These are phyloP conservation scores for Chalciporus piperatus DNA, from an alignment of 768 basidiomycete species.

Conservation along the genomic window DNA sequence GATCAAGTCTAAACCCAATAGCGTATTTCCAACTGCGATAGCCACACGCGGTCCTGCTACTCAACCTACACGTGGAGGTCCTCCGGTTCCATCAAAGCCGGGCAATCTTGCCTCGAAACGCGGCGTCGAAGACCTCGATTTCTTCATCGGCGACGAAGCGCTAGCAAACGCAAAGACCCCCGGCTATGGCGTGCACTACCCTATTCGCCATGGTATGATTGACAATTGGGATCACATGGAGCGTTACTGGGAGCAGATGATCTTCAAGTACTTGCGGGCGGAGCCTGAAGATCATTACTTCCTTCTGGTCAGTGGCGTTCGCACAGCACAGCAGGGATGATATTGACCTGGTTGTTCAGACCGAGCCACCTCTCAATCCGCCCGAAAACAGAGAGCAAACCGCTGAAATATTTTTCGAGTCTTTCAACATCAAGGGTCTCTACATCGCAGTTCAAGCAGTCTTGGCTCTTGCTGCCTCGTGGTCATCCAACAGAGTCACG, in stretches of 20 bases:
- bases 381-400: slow-evolving; percentile 99
- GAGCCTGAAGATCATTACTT: slow-evolving; percentile 99
- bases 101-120: slow-evolving; percentile 94
- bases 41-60: slow-evolving; percentile 74
- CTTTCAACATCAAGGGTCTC: slow-evolving; percentile 97
- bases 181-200: slow-evolving; percentile 92
- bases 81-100: slow-evolving; percentile 79
- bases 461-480: slow-evolving; percentile 94
- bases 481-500: slow-evolving; percentile 86
- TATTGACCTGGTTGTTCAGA: slow-evolving; percentile 46
- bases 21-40: slow-evolving; percentile 98
- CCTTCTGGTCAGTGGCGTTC: slow-evolving; percentile 67
- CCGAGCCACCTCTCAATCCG: slow-evolving; percentile 97
- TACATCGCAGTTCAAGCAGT: slow-evolving; percentile 99
- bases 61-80: slow-evolving; percentile 60
- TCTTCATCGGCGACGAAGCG: slow-evolving; percentile 99
- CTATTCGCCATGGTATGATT: slow-evolving; percentile 96
- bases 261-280: slow-evolving; percentile 98
- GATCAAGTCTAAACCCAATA: slow-evolving; percentile 27
- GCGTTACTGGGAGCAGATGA: slow-evolving; percentile 98
- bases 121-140: slow-evolving; percentile 98
- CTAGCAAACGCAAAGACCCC: slow-evolving; percentile 93
- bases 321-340: neutral
- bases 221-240: slow-evolving; percentile 99
- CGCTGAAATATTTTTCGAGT: slow-evolving; percentile 99